Conservation (phyloP, 257 asterid genomes). For the Orobanche coerulescens region DNA sequence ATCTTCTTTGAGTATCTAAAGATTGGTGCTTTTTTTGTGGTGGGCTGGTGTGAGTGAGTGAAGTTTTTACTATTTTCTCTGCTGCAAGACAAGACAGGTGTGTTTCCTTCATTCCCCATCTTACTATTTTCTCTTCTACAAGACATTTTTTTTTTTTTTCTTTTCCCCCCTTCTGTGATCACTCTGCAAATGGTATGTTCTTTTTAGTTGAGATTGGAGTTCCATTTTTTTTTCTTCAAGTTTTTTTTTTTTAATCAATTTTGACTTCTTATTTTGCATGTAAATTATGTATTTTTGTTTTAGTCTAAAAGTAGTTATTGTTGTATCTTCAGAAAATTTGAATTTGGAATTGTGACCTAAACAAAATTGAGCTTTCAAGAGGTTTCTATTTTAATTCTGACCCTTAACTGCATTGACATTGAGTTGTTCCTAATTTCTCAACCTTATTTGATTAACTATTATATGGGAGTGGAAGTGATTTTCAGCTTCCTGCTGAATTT, state of each 20-base stretch:
- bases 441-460: neutral
- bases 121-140: neutral
- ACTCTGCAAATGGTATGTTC: neutral
- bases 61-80: neutral
- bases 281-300: neutral
- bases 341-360: neutral
- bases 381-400: neutral
- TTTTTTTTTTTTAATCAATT: neutral
- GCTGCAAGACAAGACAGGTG: slow-evolving; percentile 8
- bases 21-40: slow-evolving; percentile 10
- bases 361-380: neutral
- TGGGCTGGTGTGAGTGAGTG: neutral
- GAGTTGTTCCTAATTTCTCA: neutral
- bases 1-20: neutral
- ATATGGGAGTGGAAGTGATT: too few species aligned
- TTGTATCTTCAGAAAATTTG: neutral
- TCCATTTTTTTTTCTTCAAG: neutral
- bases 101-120: neutral
- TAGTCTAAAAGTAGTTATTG: neutral
- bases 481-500: neutral
- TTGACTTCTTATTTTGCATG: too few species aligned
- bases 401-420: neutral
- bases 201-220: neutral
- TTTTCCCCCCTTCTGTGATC: neutral
- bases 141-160: neutral